A percentile compares a stretch with the other conserved stretches of the same genome.
Conservation (phyloP, 192 early-diverging fungal species). For the Podila epigama region DNA sequence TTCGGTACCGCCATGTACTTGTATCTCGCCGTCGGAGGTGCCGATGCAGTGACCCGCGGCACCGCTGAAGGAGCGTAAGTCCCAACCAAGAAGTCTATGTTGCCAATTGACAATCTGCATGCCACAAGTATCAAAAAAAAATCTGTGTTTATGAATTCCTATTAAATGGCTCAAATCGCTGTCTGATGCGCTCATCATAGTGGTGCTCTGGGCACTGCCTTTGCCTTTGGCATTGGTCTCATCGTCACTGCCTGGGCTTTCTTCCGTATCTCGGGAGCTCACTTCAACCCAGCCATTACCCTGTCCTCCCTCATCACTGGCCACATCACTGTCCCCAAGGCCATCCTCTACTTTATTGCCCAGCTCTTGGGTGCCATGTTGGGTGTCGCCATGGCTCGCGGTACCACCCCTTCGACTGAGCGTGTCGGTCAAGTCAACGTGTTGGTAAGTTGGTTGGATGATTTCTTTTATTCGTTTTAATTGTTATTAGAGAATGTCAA, state of each 20-base stretch:
- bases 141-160: too few relatives aligned
- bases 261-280: conserved; percentile 64
- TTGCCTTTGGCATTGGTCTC: conserved; percentile 58
- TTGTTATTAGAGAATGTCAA: too few relatives aligned
- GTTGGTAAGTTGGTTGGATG: conserved; percentile 18
- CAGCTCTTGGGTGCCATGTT: conserved; percentile 66
- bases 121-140: not conserved
- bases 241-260: conserved; percentile 53
- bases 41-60: conserved; percentile 20
- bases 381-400: conserved; percentile 48
- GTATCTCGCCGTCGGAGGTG: conserved; percentile 52
- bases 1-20: conserved; percentile 53
- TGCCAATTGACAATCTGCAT: not conserved
- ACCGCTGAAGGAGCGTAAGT: conserved; percentile 25
- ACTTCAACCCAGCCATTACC: conserved; percentile 73
- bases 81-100: not conserved
- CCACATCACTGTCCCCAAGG: conserved; percentile 50
- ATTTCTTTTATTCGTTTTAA: too few relatives aligned
- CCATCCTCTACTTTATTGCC: conserved; percentile 60
- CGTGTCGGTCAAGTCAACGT: conserved; percentile 11
- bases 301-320: conserved; percentile 62
- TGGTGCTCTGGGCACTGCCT: conserved; percentile 24
- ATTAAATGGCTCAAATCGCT: too few relatives aligned
- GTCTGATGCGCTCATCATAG: not conserved
- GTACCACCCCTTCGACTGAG: conserved; percentile 18